Conservation (phyloP, 495 filamentous ascomycete species). For the Penicillium bovifimosum region DNA sequence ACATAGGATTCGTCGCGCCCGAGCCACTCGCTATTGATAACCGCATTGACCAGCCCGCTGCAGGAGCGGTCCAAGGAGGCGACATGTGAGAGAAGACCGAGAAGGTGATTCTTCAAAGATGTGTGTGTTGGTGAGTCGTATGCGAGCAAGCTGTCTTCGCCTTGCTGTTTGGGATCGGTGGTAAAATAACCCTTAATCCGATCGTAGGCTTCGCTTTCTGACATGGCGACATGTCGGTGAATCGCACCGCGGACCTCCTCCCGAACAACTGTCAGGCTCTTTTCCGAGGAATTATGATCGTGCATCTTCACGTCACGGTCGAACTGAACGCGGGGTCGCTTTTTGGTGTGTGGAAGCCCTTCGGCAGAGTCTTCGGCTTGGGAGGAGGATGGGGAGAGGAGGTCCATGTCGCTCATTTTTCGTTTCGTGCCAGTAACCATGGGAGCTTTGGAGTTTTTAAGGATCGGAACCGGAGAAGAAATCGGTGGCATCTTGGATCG, state of each 20-base stretch:
- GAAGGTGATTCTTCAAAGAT: constrained; percentile 65
- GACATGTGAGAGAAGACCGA: constrained; percentile 69
- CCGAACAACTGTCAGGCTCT: constrained; percentile 55
- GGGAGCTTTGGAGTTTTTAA: constrained; percentile 34
- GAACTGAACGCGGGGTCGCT: constrained; percentile 69
- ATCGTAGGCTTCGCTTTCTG: constrained; percentile 68
- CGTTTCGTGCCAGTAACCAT: constrained; percentile 29
- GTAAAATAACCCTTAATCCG: constrained; percentile 64
- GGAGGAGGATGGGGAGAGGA: constrained; percentile 35
- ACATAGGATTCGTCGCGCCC: constrained; percentile 77
- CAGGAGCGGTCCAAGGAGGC: constrained; percentile 67
- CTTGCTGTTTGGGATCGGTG: constrained; percentile 38
- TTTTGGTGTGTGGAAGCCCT: constrained; percentile 41
- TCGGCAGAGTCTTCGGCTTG: constrained; percentile 35
- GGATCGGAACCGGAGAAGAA: constrained; percentile 39
- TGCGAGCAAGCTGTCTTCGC: constrained; percentile 36
- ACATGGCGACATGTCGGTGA: constrained; percentile 53
- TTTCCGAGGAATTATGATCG: constrained; percentile 40
- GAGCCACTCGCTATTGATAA: constrained; percentile 76
- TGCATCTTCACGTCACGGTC: constrained; percentile 63
- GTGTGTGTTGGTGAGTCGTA: constrained; percentile 41
- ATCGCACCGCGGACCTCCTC: constrained; percentile 71
- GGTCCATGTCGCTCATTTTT: constrained; percentile 39
- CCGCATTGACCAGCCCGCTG: constrained; percentile 63
- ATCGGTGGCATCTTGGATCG: constrained; percentile 31